Evolutionary conservation across 495 filamentous ascomycete genomes (phyloP).

Genomic region (Cladorrhinum samala): DNA sequence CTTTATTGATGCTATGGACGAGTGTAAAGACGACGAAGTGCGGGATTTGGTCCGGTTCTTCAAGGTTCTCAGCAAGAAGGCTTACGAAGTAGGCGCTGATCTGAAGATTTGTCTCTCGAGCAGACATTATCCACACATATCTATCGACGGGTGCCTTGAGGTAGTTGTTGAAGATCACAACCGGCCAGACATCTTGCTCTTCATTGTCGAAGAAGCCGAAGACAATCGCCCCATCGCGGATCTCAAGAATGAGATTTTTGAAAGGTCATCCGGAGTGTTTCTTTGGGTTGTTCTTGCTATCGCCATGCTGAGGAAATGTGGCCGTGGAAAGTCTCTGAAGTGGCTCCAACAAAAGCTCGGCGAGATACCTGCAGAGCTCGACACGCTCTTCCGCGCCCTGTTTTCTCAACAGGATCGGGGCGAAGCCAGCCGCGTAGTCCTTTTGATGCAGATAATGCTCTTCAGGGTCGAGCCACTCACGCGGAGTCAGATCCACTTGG

Average conservation of each 20-base stretch:
- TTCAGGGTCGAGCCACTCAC: background rate
- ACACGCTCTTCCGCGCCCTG: background rate
- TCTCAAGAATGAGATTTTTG: constrained; percentile 1
- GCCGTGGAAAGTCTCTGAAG: constrained; percentile 1
- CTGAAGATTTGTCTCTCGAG: constrained; percentile 1
- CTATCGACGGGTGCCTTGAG: constrained; percentile 2
- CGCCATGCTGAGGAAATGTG: background rate
- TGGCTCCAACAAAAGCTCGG: background rate
- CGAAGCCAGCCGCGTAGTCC: background rate
- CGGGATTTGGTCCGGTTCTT: background rate
- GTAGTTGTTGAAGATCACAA: background rate
- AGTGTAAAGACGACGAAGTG: constrained; percentile 1
- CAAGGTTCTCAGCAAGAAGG: background rate
- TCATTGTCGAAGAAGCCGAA: background rate
- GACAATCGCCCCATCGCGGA: background rate
- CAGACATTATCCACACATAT: constrained; percentile 3
- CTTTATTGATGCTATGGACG: constrained; percentile 6
- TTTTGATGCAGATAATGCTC: constrained; percentile 1
- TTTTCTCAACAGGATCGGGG: background rate
- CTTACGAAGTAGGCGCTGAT: background rate
- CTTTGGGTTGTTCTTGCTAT: constrained; percentile 2
- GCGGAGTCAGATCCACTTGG: background rate
- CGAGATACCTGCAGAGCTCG: background rate
- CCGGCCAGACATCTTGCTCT: background rate
- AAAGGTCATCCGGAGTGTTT: background rate